Evolutionary conservation across 805 yeast species (phyloP).

Genomic region (Candida argentea): DNA sequence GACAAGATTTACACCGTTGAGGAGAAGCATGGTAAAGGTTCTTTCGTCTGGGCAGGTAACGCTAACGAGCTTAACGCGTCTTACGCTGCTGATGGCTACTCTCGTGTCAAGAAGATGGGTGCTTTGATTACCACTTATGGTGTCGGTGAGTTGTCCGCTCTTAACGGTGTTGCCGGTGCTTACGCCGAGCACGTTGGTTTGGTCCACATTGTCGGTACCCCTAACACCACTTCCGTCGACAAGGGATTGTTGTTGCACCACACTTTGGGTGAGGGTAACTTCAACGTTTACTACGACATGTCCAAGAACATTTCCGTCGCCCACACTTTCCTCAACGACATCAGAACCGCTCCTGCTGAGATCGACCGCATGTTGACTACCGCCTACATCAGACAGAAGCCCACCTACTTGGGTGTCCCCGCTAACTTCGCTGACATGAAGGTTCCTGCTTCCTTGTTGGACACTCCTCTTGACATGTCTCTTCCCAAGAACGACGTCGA

Average conservation of each 20-base stretch:
- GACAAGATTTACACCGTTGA: conserved; percentile 24
- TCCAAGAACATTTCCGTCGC: conserved; percentile 22
- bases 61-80: conserved; percentile 24
- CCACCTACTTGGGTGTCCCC: conserved; percentile 24
- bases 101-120: conserved; percentile 18
- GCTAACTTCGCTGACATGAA: conserved; percentile 26
- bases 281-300: conserved; percentile 28
- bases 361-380: conserved; percentile 23
- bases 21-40: conserved; percentile 5
- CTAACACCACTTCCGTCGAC: conserved; percentile 21
- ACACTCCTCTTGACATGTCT: conserved; percentile 19
- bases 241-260: conserved; percentile 32
- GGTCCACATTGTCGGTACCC: conserved; percentile 26
- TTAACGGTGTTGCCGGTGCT: conserved; percentile 25
- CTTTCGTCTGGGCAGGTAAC: conserved; percentile 27
- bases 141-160: conserved; percentile 26
- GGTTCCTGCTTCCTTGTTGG: conserved; percentile 19
- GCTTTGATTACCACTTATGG: conserved; percentile 24
- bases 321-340: conserved; percentile 19
- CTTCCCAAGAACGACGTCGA: conserved; percentile 19
- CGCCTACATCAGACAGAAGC: conserved; percentile 24
- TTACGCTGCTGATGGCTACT: conserved; percentile 18
- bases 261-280: conserved; percentile 34
- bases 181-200: conserved; percentile 28
- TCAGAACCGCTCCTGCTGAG: conserved; percentile 19